Percentiles rank a stretch among this genome's conserved stretches.
These are phyloP conservation scores for Pestalotiopsis sp. DNA, from an alignment of 2,329 filamentous ascomycete genomes.

Conservation along the genomic window DNA sequence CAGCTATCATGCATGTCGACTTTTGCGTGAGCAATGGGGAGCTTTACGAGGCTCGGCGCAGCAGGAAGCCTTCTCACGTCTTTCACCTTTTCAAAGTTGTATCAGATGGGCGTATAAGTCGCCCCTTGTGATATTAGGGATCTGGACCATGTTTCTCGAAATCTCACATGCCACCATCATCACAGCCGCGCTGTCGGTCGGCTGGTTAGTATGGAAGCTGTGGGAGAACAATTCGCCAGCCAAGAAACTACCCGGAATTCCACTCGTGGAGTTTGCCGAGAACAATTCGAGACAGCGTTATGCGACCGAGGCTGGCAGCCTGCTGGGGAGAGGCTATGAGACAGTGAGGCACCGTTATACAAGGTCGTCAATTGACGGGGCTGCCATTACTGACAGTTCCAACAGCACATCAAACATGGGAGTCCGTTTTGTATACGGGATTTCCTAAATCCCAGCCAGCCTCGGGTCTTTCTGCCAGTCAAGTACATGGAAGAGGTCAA, in stretches of 20 bases:
- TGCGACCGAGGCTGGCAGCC: not conserved
- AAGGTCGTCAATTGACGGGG: too few species aligned
- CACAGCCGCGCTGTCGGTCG: not conserved
- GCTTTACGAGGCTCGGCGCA: not conserved
- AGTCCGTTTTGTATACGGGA: not conserved
- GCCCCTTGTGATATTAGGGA: not conserved
- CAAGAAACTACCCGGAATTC: not conserved
- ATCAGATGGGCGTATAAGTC: not conserved
- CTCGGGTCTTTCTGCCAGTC: conserved; percentile 3
- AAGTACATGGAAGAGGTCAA: conserved; percentile 8
- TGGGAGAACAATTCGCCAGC: not conserved
- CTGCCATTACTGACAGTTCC: not conserved
- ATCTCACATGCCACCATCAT: not conserved
- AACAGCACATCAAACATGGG: not conserved
- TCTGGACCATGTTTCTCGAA: not conserved
- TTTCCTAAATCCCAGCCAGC: not conserved
- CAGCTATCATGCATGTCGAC: too few species aligned
- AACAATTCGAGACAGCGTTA: conserved; percentile 2
- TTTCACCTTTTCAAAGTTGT: not conserved
- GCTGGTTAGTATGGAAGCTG: not conserved
- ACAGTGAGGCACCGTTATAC: not conserved
- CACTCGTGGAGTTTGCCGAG: conserved; percentile 1
- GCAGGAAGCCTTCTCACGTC: not conserved
- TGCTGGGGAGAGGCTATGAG: not conserved
- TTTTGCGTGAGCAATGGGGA: not conserved